phyloP scores from a whole-genome alignment of 768 basidiomycete genomes.

The Calocera viscosa region DNA sequence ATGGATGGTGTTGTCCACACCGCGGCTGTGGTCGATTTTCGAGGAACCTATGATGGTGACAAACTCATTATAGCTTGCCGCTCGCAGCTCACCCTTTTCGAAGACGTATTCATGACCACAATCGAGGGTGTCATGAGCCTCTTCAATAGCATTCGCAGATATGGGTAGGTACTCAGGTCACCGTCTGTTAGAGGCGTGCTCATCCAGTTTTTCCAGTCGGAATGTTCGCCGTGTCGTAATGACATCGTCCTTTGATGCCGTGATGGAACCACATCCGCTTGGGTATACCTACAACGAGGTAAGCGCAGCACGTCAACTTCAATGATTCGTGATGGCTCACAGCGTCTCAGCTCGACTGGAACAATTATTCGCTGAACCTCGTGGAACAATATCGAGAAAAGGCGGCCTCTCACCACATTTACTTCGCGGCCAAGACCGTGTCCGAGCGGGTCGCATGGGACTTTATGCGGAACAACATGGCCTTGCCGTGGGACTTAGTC shows the following conservation, averaged over 20 bases:
- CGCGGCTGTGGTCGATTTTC: slow-evolving; percentile 47
- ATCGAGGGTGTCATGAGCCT: slow-evolving; percentile 23
- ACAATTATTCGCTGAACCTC: slow-evolving; percentile 20
- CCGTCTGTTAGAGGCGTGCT: neutral
- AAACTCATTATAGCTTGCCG: neutral
- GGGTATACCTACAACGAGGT: neutral
- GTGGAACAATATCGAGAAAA: slow-evolving; percentile 25
- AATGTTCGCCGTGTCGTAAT: slow-evolving; percentile 28
- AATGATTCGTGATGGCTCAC: neutral
- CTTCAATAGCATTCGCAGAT: neutral
- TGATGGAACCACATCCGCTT: slow-evolving; percentile 20
- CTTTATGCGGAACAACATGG: slow-evolving; percentile 18
- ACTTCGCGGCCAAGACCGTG: slow-evolving; percentile 24
- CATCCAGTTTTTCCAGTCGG: neutral
- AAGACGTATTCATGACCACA: slow-evolving; percentile 18
- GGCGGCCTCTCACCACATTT: slow-evolving; percentile 18
- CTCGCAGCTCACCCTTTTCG: neutral
- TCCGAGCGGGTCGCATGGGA: slow-evolving; percentile 27
- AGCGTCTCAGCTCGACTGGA: slow-evolving; percentile 26
- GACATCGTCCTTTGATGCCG: slow-evolving; percentile 29
- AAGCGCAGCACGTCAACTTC: neutral
- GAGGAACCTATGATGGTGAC: slow-evolving; percentile 21
- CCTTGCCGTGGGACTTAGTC: neutral
- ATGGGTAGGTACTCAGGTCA: neutral
- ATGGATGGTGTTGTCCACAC: slow-evolving; percentile 61